phyloP scores from a whole-genome alignment of 2,329 filamentous ascomycete species.

The Aspergillus bombycis region DNA sequence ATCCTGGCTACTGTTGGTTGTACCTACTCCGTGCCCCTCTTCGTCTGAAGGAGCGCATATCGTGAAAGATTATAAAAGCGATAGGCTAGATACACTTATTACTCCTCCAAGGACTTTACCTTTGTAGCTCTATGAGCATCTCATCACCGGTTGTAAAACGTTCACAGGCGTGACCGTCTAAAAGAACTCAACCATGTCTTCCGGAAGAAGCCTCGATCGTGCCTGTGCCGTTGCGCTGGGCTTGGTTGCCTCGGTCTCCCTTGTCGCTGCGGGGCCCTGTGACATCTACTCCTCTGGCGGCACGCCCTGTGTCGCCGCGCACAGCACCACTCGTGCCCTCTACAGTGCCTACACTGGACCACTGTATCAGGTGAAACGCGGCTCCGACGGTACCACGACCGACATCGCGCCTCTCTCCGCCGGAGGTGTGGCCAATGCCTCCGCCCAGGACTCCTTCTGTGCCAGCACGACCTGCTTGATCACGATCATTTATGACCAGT shows the following conservation, averaged over 20 bases:
- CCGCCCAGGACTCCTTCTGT: conserved; percentile 65
- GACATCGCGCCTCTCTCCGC: conserved; percentile 57
- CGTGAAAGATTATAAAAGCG: too few relatives aligned
- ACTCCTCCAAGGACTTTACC: too few relatives aligned
- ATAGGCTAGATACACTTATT: too few relatives aligned
- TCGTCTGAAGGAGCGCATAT: too few relatives aligned
- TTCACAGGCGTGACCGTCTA: not conserved
- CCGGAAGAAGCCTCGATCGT: not conserved
- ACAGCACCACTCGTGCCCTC: conserved; percentile 66
- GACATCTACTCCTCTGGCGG: conserved; percentile 63
- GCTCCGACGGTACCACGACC: conserved; percentile 52
- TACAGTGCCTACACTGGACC: conserved; percentile 57
- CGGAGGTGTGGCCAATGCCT: conserved; percentile 65
- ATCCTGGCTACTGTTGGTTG: too few relatives aligned
- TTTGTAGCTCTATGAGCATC: too few relatives aligned
- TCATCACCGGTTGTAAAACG: too few relatives aligned
- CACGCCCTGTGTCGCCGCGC: conserved; percentile 67
- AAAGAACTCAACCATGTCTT: not conserved
- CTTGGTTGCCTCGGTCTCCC: conserved; percentile 28
- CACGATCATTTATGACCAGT: conserved; percentile 68
- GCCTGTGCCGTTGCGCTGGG: not conserved
- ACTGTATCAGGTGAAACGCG: conserved; percentile 64
- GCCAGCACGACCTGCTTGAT: conserved; percentile 64
- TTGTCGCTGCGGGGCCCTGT: conserved; percentile 60
- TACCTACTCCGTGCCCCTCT: too few relatives aligned